A percentile compares a stretch with the other conserved stretches of the same genome.
Conservation (phyloP, 2,329 filamentous ascomycete genomes). For the Cladophialophora chaetospira region DNA sequence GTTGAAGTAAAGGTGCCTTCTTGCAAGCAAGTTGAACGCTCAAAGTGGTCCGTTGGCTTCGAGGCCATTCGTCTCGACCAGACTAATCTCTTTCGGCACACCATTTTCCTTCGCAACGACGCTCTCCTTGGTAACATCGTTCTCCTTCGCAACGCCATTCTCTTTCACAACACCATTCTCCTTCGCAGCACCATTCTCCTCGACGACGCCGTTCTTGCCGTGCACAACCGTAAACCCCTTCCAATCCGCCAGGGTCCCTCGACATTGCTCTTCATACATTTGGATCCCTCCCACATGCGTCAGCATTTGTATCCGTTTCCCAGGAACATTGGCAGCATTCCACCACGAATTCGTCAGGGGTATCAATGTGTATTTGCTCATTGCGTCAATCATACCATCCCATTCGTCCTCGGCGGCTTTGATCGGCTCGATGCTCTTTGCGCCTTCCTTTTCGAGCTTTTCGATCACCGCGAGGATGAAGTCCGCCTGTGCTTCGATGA, state of each 20-base stretch:
- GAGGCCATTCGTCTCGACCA: too few species aligned
- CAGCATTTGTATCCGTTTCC: constrained; percentile 43
- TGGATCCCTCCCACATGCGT: constrained; percentile 24
- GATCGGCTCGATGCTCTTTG: constrained; percentile 56
- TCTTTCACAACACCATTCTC: not conserved
- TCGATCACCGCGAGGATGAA: constrained; percentile 52
- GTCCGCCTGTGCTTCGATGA: constrained; percentile 53
- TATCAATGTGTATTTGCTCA: constrained; percentile 53
- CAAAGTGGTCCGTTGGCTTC: too few species aligned
- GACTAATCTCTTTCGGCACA: too few species aligned
- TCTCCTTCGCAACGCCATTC: not conserved
- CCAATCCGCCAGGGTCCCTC: constrained; percentile 13
- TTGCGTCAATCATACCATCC: constrained; percentile 52
- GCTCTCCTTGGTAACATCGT: too few species aligned
- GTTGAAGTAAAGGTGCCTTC: too few species aligned
- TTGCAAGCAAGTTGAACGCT: too few species aligned
- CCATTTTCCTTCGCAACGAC: too few species aligned
- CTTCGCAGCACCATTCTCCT: not conserved
- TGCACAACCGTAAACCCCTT: constrained; percentile 32
- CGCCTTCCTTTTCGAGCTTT: constrained; percentile 49
- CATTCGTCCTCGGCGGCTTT: constrained; percentile 50
- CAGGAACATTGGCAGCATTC: constrained; percentile 59
- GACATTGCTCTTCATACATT: constrained; percentile 20
- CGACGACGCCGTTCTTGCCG: not conserved
- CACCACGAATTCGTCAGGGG: constrained; percentile 56